Conservation (phyloP, 257 asterid species). For the Petunia secreta region DNA sequence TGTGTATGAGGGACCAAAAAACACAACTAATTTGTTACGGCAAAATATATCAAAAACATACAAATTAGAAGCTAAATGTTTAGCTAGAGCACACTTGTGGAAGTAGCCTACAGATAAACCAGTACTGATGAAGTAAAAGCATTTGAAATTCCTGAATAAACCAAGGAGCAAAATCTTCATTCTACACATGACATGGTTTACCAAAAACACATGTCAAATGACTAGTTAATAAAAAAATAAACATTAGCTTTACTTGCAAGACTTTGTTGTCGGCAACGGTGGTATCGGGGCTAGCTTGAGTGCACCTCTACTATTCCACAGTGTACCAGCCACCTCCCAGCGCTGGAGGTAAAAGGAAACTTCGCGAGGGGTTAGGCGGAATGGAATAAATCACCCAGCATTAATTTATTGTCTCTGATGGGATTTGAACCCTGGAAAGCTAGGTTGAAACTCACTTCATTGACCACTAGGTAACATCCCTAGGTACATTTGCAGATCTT, state of each 20-base stretch:
- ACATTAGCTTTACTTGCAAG: not conserved
- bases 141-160: not conserved
- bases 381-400: no score
- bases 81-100: not conserved
- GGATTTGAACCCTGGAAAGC: no score
- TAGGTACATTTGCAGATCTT: not conserved
- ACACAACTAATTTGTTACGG: not conserved
- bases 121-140: not conserved
- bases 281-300: no score
- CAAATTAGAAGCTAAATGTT: not conserved
- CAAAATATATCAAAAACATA: not conserved
- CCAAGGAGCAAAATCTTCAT: slow-evolving; percentile 19
- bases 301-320: no score
- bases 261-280: no score
- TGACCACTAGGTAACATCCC: no score
- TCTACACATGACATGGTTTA: not conserved
- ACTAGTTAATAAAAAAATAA: not conserved
- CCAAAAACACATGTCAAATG: not conserved
- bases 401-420: no score
- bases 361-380: no score
- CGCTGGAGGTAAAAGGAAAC: no score
- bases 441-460: no score
- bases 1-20: not conserved
- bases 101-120: not conserved
- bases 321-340: no score